Evolutionary conservation across 805 yeast species (phyloP).

Genomic region (Candida maesae): DNA sequence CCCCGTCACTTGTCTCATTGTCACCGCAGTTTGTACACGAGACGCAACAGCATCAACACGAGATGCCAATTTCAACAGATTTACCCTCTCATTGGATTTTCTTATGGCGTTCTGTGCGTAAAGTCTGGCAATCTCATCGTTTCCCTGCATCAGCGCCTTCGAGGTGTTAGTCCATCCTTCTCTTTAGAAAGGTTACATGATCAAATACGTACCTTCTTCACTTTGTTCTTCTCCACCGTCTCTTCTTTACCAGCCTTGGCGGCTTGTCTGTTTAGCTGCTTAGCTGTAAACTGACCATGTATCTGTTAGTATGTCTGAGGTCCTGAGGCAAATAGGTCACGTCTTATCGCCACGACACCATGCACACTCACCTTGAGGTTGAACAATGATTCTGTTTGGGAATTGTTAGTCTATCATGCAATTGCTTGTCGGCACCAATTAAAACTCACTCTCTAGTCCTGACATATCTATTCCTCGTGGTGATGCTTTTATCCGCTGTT

Average conservation of each 20-base stretch:
- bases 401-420: conserved; percentile 17
- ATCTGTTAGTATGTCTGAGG: conserved; percentile 14
- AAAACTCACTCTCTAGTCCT: conserved; percentile 31
- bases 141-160: conserved; percentile 72
- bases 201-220: conserved; percentile 52
- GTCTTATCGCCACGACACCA: not conserved
- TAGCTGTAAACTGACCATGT: conserved; percentile 81
- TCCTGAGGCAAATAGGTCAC: too few species aligned
- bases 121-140: conserved; percentile 86
- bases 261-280: conserved; percentile 87
- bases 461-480: conserved; percentile 30
- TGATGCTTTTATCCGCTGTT: too few species aligned
- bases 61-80: conserved; percentile 75
- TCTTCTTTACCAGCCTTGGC: conserved; percentile 89
- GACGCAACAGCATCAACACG: conserved; percentile 95
- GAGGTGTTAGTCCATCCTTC: not conserved
- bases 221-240: conserved; percentile 76
- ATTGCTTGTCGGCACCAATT: not conserved
- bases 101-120: conserved; percentile 96
- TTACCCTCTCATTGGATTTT: conserved; percentile 81
- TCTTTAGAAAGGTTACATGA: too few species aligned
- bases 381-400: conserved; percentile 50
- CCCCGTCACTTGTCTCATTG: conserved; percentile 92
- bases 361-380: conserved; percentile 54
- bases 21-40: conserved; percentile 95